A percentile compares a stretch with the other conserved stretches of the same genome.
Conservation (phyloP, 2,329 filamentous ascomycete genomes). For the Alternaria sp. region DNA sequence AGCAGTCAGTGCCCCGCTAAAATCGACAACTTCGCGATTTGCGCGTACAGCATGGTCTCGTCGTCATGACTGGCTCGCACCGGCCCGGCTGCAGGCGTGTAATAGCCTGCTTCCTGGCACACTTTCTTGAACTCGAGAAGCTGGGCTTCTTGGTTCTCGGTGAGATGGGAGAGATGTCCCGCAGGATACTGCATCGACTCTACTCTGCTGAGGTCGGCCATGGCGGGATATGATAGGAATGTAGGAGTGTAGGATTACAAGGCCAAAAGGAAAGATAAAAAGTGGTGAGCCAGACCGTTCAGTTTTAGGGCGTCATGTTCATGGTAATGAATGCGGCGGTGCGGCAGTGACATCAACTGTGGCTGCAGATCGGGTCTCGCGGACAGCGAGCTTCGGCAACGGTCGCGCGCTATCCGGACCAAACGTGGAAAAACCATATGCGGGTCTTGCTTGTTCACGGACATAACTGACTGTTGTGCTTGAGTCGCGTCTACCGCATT, state of each 20-base stretch:
- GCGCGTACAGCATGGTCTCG: slow-evolving; percentile 70
- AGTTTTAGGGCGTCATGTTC: slow-evolving; percentile 33
- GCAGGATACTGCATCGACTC: slow-evolving; percentile 67
- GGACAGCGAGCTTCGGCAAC: slow-evolving; percentile 19
- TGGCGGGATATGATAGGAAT: slow-evolving; percentile 14
- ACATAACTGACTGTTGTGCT: slow-evolving; percentile 6
- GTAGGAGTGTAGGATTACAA: neutral
- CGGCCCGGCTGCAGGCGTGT: slow-evolving; percentile 55
- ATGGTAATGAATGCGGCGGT: slow-evolving; percentile 29
- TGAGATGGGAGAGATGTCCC: slow-evolving; percentile 84
- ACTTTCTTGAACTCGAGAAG: slow-evolving; percentile 75
- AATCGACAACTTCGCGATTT: slow-evolving; percentile 5
- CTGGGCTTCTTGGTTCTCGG: slow-evolving; percentile 68
- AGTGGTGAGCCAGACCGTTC: slow-evolving; percentile 18
- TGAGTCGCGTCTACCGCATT: slow-evolving; percentile 8
- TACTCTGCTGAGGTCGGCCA: slow-evolving; percentile 45
- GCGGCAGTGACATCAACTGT: slow-evolving; percentile 36
- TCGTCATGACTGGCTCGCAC: slow-evolving; percentile 71
- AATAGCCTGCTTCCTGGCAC: slow-evolving; percentile 69
- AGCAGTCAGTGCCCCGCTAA: slow-evolving; percentile 32
- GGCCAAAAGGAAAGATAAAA: slow-evolving; percentile 5
- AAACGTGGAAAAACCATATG: slow-evolving; percentile 16
- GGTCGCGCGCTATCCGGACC: slow-evolving; percentile 22
- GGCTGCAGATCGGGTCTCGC: slow-evolving; percentile 21
- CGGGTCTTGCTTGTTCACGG: neutral